These are phyloP conservation scores for Fusarium verticillioides DNA, from an alignment of 2,329 filamentous ascomycete species.

Conservation along the genomic window DNA sequence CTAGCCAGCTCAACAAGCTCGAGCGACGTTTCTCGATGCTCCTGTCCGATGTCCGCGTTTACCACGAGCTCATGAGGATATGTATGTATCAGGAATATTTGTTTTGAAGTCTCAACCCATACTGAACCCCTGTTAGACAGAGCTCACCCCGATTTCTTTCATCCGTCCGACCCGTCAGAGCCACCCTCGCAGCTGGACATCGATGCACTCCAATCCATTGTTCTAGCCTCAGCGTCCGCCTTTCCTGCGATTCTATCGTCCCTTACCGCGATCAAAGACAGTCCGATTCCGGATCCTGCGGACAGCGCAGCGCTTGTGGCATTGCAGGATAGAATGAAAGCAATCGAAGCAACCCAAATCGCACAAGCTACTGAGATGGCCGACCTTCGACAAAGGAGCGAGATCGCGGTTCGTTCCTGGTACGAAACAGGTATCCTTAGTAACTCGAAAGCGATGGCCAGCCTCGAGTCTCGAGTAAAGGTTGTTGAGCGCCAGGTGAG, in stretches of 20 bases:
- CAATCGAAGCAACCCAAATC: conserved; percentile 68
- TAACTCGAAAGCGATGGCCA: conserved; percentile 75
- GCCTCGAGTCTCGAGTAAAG: conserved; percentile 75
- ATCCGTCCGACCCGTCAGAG: conserved; percentile 56
- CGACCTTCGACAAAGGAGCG: conserved; percentile 72
- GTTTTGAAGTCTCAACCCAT: background rate
- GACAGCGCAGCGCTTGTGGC: conserved; percentile 67
- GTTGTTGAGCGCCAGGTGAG: conserved; percentile 73
- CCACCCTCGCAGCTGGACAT: conserved; percentile 63
- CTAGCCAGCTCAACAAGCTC: conserved; percentile 60
- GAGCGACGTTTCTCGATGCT: conserved; percentile 65
- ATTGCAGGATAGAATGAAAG: conserved; percentile 71
- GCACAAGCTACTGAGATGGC: conserved; percentile 72
- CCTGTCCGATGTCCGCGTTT: conserved; percentile 63
- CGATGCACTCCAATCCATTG: conserved; percentile 63
- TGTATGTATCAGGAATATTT: conserved; percentile 56
- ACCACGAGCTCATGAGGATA: conserved; percentile 69
- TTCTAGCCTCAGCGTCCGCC: conserved; percentile 66
- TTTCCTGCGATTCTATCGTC: conserved; percentile 67
- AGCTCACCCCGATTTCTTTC: conserved; percentile 66
- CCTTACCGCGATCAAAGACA: conserved; percentile 66
- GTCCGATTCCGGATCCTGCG: conserved; percentile 65
- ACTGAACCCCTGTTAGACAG: conserved; percentile 55
- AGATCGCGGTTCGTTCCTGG: conserved; percentile 72
- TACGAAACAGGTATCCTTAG: conserved; percentile 78